A percentile compares a stretch with the other conserved stretches of the same genome.
Evolutionary conservation across 306 rosid genomes (phyloP).

Genomic region (Mucuna pruriens): DNA sequence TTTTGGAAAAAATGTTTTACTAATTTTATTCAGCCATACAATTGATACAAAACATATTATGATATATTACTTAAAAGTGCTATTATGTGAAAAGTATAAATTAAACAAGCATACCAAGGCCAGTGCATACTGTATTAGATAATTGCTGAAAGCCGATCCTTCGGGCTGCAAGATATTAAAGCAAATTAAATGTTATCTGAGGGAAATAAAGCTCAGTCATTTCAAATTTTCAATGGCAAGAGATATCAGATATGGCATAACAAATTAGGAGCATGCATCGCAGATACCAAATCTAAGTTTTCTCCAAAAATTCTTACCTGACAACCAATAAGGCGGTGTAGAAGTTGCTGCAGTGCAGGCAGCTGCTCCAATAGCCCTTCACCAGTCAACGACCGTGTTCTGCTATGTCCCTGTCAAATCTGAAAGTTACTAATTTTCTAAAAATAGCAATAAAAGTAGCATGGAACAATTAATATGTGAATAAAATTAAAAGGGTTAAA

Average conservation of each 20-base stretch:
- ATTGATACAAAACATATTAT: constrained; percentile 2
- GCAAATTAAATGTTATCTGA: constrained; percentile 36
- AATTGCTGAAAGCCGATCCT: constrained; percentile 72
- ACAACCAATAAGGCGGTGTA: constrained; percentile 76
- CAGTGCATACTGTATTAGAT: constrained; percentile 90
- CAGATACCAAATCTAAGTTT: constrained; percentile 18
- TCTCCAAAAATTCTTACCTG: constrained; percentile 57
- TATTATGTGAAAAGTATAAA: constrained; percentile 21
- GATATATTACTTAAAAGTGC: constrained; percentile 6
- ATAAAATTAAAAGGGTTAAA: constrained; percentile 14
- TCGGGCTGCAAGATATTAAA: constrained; percentile 78
- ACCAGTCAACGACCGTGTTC: constrained; percentile 54
- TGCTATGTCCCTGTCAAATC: constrained; percentile 65
- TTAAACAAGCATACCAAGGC: constrained; percentile 73
- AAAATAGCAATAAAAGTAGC: background rate
- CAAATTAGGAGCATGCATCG: constrained; percentile 23
- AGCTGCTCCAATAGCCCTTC: constrained; percentile 80
- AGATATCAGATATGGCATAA: background rate
- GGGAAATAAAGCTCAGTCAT: background rate
- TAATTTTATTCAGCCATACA: constrained; percentile 3
- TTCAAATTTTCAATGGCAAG: background rate
- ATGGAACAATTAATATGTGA: background rate
- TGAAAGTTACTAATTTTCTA: constrained; percentile 34
- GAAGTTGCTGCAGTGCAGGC: constrained; percentile 93
- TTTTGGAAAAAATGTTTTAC: no score